Percentiles rank a stretch among this genome's conserved stretches.
phyloP scores from a whole-genome alignment of 169 alveolate species.

The Plasmodium knowlesi region DNA sequence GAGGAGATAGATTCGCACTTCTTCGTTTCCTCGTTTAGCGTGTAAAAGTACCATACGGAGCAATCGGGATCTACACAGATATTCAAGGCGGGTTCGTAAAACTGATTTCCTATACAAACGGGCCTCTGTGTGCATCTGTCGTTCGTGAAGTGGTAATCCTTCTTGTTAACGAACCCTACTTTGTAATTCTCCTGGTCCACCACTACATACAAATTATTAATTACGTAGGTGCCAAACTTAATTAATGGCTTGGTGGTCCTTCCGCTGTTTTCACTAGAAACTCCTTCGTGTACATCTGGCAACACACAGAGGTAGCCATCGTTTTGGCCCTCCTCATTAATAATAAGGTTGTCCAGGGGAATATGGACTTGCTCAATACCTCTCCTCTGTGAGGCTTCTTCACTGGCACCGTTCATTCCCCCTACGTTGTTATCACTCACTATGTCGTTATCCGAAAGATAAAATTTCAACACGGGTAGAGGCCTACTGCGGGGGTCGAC shows the following conservation, averaged over 20 bases:
- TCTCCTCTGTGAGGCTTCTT: neutral
- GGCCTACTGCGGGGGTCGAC: slow-evolving; percentile 42
- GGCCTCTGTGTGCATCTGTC: slow-evolving; percentile 74
- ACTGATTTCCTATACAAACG: slow-evolving; percentile 81
- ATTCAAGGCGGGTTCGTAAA: slow-evolving; percentile 82
- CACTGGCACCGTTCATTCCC: neutral
- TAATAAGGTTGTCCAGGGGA: slow-evolving; percentile 76
- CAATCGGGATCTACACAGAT: slow-evolving; percentile 83
- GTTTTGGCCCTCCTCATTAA: slow-evolving; percentile 32
- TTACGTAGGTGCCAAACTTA: slow-evolving; percentile 83
- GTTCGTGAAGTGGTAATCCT: slow-evolving; percentile 33
- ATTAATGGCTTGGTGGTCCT: slow-evolving; percentile 82
- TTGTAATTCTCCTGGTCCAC: slow-evolving; percentile 80
- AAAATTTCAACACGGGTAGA: slow-evolving; percentile 56
- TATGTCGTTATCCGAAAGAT: slow-evolving; percentile 56
- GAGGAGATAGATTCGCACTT: slow-evolving; percentile 54
- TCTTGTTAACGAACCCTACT: slow-evolving; percentile 80
- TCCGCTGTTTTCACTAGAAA: slow-evolving; percentile 37
- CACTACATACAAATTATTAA: slow-evolving; percentile 79
- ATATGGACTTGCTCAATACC: slow-evolving; percentile 43
- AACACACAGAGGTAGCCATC: slow-evolving; percentile 75
- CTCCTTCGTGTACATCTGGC: slow-evolving; percentile 77
- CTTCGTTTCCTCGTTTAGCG: slow-evolving; percentile 75
- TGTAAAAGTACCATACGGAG: slow-evolving; percentile 82
- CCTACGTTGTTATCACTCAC: slow-evolving; percentile 75